These are phyloP conservation scores for Postia placenta DNA, from an alignment of 768 basidiomycete species.

Conservation along the genomic window DNA sequence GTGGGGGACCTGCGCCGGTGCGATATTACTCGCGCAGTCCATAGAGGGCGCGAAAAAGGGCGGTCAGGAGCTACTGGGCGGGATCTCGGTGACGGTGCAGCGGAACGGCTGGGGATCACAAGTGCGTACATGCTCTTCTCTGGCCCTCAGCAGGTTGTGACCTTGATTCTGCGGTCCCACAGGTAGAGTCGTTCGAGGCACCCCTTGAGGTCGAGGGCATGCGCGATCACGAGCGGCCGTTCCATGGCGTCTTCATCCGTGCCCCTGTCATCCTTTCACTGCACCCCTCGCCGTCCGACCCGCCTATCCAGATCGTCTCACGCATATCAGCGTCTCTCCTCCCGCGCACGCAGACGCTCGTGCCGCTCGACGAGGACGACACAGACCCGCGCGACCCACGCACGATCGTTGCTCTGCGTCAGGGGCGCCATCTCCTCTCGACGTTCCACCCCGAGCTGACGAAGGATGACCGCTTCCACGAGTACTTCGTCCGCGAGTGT, in stretches of 20 bases:
- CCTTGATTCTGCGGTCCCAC: slow-evolving; percentile 2
- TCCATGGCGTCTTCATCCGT: slow-evolving; percentile 88
- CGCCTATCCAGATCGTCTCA: slow-evolving; percentile 65
- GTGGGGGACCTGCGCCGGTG: slow-evolving; percentile 97
- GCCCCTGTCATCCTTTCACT: slow-evolving; percentile 74
- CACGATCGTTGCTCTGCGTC: slow-evolving; percentile 77
- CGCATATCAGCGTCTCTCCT: slow-evolving; percentile 53
- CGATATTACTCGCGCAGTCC: slow-evolving; percentile 75
- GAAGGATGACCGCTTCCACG: slow-evolving; percentile 81
- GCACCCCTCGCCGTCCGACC: slow-evolving; percentile 37
- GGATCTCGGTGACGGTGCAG: slow-evolving; percentile 71
- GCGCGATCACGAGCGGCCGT: slow-evolving; percentile 51
- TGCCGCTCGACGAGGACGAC: slow-evolving; percentile 34
- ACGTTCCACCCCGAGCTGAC: slow-evolving; percentile 95
- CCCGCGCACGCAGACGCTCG: slow-evolving; percentile 31
- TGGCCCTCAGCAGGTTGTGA: too few species aligned
- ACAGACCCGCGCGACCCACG: slow-evolving; percentile 49
- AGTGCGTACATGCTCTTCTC: slow-evolving; percentile 40
- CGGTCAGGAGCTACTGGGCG: slow-evolving; percentile 82
- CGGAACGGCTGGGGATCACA: slow-evolving; percentile 95
- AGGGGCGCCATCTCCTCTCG: slow-evolving; percentile 80
- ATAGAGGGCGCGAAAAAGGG: slow-evolving; percentile 78
- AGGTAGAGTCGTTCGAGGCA: slow-evolving; percentile 91
- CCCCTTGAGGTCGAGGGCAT: slow-evolving; percentile 61
- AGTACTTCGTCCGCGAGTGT: slow-evolving; percentile 80